These are phyloP conservation scores for Hymenoscyphus fructigenus DNA, from an alignment of 2,329 filamentous ascomycete genomes.

Conservation along the genomic window DNA sequence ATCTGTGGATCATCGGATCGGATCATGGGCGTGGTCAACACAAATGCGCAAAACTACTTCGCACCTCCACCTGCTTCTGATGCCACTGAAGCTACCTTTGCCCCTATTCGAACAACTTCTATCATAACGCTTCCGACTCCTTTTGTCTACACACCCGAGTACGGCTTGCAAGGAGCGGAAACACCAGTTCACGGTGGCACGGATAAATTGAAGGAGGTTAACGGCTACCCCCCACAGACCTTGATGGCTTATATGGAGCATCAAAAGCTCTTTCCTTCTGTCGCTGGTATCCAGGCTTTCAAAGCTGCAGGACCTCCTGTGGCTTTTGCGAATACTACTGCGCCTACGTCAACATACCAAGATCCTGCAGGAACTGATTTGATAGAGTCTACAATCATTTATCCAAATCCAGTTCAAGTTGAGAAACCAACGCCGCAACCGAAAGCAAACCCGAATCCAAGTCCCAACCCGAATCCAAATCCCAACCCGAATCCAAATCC, in stretches of 20 bases:
- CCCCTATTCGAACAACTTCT: neutral
- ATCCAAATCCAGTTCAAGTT: constrained; percentile 1
- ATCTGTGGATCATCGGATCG: constrained; percentile 15
- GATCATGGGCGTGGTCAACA: constrained; percentile 13
- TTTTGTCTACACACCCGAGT: constrained; percentile 22
- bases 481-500: neutral
- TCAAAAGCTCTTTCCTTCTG: constrained; percentile 17
- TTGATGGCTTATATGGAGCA: constrained; percentile 21
- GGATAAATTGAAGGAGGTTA: constrained; percentile 11
- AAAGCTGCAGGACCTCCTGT: constrained; percentile 23
- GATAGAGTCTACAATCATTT: constrained; percentile 13
- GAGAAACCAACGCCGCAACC: neutral
- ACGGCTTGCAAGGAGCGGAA: constrained; percentile 10
- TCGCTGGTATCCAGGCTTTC: constrained; percentile 18
- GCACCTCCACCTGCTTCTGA: constrained; percentile 10
- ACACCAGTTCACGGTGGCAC: constrained; percentile 15
- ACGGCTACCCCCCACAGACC: constrained; percentile 23
- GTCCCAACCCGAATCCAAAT: neutral
- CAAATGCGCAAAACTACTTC: constrained; percentile 25
- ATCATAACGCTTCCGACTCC: constrained; percentile 17
- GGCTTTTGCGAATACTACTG: neutral
- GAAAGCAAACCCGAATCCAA: neutral
- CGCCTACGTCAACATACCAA: neutral
- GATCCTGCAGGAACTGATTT: constrained; percentile 13
- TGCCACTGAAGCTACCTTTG: neutral